These are phyloP conservation scores for Puccinia sorghi DNA, from an alignment of 1,284 basidiomycete species.

Conservation along the genomic window DNA sequence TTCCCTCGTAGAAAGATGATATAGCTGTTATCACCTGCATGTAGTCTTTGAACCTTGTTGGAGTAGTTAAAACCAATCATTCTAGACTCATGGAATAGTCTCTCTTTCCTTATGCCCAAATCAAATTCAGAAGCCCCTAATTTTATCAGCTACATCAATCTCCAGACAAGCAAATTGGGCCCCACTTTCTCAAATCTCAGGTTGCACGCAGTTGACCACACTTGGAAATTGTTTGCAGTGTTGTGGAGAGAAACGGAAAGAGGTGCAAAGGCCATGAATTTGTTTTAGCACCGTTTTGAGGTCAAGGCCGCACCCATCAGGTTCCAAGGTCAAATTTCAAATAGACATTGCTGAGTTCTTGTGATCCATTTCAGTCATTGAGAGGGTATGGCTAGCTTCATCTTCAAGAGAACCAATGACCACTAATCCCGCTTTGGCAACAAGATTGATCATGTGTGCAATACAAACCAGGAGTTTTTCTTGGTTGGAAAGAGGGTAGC, in stretches of 20 bases:
- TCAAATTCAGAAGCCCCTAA: too few species aligned
- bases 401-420: not conserved
- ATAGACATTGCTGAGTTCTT: not conserved
- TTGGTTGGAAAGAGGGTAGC: not conserved
- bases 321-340: too few species aligned
- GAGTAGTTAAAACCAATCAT: too few species aligned
- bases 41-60: too few species aligned
- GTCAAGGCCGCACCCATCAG: not conserved
- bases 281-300: not conserved
- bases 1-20: too few species aligned
- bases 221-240: not conserved
- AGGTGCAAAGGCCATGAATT: constrained; percentile 1
- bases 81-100: too few species aligned
- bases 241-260: not conserved
- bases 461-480: not conserved
- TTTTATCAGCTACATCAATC: constrained; percentile 7
- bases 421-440: not conserved
- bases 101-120: too few species aligned
- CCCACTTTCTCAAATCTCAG: not conserved
- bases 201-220: not conserved
- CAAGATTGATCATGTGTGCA: constrained; percentile 5
- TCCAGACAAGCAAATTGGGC: not conserved
- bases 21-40: too few species aligned
- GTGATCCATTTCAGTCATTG: not conserved
- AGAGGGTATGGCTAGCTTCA: too few species aligned